phyloP scores from a whole-genome alignment of 192 early-diverging fungal species.

The Backusella mclennaniae region DNA sequence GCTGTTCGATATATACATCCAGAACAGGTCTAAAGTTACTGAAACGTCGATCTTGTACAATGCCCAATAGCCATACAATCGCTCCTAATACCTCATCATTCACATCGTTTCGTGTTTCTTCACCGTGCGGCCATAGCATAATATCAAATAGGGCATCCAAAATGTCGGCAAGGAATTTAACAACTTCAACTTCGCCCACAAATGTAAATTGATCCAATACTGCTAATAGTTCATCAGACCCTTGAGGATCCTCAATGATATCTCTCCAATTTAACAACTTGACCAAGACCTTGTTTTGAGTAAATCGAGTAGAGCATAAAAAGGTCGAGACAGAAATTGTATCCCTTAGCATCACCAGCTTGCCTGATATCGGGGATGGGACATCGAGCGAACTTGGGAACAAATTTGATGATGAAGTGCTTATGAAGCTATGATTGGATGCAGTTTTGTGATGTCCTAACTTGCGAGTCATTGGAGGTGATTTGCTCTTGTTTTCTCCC shows the following conservation, averaged over 20 bases:
- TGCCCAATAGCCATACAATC: constrained; percentile 54
- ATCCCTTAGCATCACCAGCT: constrained; percentile 37
- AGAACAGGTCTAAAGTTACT: constrained; percentile 54
- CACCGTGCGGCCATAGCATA: constrained; percentile 31
- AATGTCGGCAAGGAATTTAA: constrained; percentile 64
- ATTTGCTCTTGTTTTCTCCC: constrained; percentile 6
- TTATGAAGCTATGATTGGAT: constrained; percentile 14
- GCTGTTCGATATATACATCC: constrained; percentile 59
- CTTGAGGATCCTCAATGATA: constrained; percentile 11
- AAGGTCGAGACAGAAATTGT: constrained; percentile 50
- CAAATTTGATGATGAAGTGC: neutral
- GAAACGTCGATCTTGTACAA: constrained; percentile 62
- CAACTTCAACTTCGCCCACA: constrained; percentile 66
- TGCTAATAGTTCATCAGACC: constrained; percentile 30
- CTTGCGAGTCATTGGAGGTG: neutral
- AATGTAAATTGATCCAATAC: constrained; percentile 51
- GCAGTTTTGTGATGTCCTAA: constrained; percentile 13
- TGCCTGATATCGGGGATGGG: neutral
- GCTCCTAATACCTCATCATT: constrained; percentile 48
- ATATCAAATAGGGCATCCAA: constrained; percentile 65
- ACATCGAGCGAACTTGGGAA: neutral
- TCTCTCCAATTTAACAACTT: constrained; percentile 67
- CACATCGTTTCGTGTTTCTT: constrained; percentile 23
- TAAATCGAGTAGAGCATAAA: constrained; percentile 63
- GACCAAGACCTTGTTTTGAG: constrained; percentile 60